Base-by-base conservation (phyloP, 768 basidiomycete genomes). In the Podaxis sp. region DNA sequence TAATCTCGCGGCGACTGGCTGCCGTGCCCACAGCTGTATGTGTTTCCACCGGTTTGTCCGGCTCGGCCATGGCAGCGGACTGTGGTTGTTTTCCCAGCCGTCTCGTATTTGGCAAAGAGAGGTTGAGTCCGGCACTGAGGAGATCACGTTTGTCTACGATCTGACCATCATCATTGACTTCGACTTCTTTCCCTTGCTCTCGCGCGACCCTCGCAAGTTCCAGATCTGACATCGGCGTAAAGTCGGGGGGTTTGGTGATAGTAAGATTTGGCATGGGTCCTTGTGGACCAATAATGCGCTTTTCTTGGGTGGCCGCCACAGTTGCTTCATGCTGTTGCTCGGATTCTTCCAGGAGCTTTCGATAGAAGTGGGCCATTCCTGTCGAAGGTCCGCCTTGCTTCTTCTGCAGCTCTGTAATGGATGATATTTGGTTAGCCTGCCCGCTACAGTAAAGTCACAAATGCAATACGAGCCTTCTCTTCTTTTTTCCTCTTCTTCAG, bases 161-260 rank as follows among this genome's bases (percentile, higher is more conserved):
- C 72, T 96, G 93, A 68, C 95, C 96, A 68, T 98, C 96, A 73
- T 99, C 96, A 73, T 99, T 99, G 37, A 98, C 78, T 74, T 98
- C 96, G 37, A 99, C 88, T 11, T 87, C 82, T 73, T 91, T 91
- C 24, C 95, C 96, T 69, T 90, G 82, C 62, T 82, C 84, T 66
- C 81, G 80, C 15, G 94, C 93, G 49, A 83, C 68, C 49, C 74
- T 83, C 24, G 91, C 93, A 28, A 93, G 81, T 69, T 93, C 89
- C 30, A 84, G 69, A 74, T 96, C 95, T 40, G 91, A 87, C 67
- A 82, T 74, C 49, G 84, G 82, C 0, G 79, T 76, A 68, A 87
- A 78, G 64, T 91, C 81, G 46, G 82, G 77, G 12, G 90, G 93
- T 75, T 87, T 92, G 33, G 81, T 82, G 68, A 95, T 93, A 0